These are phyloP conservation scores for Plicaturopsis crispa DNA, from an alignment of 768 basidiomycete species.

Conservation along the genomic window DNA sequence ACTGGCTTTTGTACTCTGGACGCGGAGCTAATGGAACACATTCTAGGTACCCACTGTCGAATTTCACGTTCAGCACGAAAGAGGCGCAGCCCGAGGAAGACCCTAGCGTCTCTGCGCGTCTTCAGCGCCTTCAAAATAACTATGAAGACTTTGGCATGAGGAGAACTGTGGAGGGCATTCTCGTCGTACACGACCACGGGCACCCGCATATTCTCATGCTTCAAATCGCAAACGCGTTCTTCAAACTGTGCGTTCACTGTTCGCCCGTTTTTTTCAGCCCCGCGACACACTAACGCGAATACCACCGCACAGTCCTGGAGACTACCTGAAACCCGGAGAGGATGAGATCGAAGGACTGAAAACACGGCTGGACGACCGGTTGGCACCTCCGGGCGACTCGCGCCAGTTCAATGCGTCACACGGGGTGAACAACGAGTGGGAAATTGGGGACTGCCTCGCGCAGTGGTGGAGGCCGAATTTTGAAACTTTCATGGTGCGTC, in stretches of 20 bases:
- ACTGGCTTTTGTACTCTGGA: not conserved
- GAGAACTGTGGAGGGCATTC: constrained; percentile 84
- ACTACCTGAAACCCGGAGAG: constrained; percentile 96
- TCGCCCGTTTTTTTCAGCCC: constrained; percentile 5
- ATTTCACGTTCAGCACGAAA: constrained; percentile 94
- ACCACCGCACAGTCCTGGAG: constrained; percentile 66
- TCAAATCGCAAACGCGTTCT: constrained; percentile 98
- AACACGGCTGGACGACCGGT: constrained; percentile 78
- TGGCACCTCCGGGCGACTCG: constrained; percentile 71
- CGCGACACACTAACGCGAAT: constrained; percentile 1
- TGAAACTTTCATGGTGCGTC: constrained; percentile 93
- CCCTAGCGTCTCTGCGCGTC: constrained; percentile 88
- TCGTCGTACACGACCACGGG: constrained; percentile 93
- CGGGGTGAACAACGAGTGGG: constrained; percentile 86
- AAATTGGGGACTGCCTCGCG: constrained; percentile 92
- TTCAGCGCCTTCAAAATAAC: constrained; percentile 91
- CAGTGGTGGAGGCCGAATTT: constrained; percentile 99
- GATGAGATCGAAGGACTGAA: constrained; percentile 90
- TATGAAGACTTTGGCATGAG: constrained; percentile 98
- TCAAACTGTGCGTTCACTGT: constrained; percentile 75
- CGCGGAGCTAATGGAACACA: no score
- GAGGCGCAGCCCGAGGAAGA: constrained; percentile 98
- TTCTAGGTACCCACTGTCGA: constrained; percentile 75
- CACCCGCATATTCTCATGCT: constrained; percentile 97
- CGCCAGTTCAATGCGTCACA: constrained; percentile 72